These are phyloP conservation scores for Tetradesmus obliquus DNA, from an alignment of 139 green algal species.

Conservation along the genomic window DNA sequence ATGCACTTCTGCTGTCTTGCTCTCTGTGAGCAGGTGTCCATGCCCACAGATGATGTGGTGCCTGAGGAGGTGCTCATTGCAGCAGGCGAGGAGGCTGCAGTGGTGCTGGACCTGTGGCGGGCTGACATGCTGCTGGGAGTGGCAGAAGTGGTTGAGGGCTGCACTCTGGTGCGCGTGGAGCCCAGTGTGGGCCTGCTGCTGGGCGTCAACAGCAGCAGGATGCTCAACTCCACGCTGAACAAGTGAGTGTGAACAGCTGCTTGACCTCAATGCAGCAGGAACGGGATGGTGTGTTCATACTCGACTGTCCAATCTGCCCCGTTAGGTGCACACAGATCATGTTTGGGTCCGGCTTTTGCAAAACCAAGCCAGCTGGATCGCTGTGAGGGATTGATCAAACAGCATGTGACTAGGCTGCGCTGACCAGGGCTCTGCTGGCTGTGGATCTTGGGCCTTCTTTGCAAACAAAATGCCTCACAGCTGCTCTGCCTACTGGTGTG, in stretches of 20 bases:
- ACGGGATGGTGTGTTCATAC: not conserved
- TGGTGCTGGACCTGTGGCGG: conserved; percentile 53
- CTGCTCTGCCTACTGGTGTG: conserved; percentile 11
- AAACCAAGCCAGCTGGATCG: too few relatives aligned
- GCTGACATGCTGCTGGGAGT: conserved; percentile 52
- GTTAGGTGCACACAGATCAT: not conserved
- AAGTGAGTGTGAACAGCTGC: conserved; percentile 26
- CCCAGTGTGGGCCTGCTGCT: conserved; percentile 36
- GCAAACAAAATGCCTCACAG: too few relatives aligned
- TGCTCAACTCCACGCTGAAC: conserved; percentile 25
- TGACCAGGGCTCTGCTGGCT: not conserved
- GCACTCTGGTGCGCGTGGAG: conserved; percentile 16
- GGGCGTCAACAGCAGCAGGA: not conserved
- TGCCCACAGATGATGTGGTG: conserved; percentile 14
- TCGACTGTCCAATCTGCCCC: not conserved
- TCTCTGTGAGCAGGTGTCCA: not conserved
- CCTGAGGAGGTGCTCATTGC: conserved; percentile 23
- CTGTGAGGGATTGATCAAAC: too few relatives aligned
- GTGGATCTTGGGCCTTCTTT: not conserved
- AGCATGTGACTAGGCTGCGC: too few relatives aligned
- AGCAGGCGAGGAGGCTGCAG: not conserved
- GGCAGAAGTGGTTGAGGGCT: conserved; percentile 41
- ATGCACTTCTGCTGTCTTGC: not conserved
- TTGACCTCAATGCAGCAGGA: not conserved
- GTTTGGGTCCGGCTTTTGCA: too few relatives aligned